Evolutionary conservation across 192 early-diverging fungal species (phyloP), one percentile per base, ranked within the genome.

Genomic region (Linnemannia elongata): DNA sequence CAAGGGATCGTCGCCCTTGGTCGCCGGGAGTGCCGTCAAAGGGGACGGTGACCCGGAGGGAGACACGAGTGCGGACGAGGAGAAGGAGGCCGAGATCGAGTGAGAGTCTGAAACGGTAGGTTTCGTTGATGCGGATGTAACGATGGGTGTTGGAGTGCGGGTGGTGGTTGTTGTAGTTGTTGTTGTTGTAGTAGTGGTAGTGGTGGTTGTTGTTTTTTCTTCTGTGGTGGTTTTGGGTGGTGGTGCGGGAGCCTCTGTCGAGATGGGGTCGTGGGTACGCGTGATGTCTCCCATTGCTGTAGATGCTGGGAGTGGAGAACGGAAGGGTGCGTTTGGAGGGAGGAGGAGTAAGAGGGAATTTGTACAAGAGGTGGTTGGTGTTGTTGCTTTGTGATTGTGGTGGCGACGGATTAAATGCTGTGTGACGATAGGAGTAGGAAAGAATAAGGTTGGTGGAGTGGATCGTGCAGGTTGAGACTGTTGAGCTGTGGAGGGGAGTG

Each of bases 361-460:
- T 52, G 44, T 33, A 75, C 15, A 57, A 15, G 36, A 30, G 35
- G 35, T 55, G 9, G 74, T 49, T 74, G 24, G 27, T 9, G 9
- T 18, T 52, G 74, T 39, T 18, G 45, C 13, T 18, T 38, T 57
- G 30, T 9, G 74, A 24, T 30, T 74, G 72, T 12, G 13, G 72
- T 10, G 39, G 9, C 44, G 20, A 45, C 60, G 41, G 36, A 39
- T 69, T 57, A 69, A 69, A 69, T 41, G 18, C 38, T 45, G 15
- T 33, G 66, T 5, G 9, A 42, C 13, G 66, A 69, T 30, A 30
- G 36, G 42, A 79, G 70, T 55, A 7, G 44, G 47, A 71, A 1
- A 24, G 54, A 17, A 20, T 69, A 70, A 38, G 60, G 75, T 41
- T 38, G 76, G 44, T 66, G 36, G 66, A n/a, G 76, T 36, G 27